Conservation (phyloP, 2,329 filamentous ascomycete species). For the Pseudogymnoascus sp. region DNA sequence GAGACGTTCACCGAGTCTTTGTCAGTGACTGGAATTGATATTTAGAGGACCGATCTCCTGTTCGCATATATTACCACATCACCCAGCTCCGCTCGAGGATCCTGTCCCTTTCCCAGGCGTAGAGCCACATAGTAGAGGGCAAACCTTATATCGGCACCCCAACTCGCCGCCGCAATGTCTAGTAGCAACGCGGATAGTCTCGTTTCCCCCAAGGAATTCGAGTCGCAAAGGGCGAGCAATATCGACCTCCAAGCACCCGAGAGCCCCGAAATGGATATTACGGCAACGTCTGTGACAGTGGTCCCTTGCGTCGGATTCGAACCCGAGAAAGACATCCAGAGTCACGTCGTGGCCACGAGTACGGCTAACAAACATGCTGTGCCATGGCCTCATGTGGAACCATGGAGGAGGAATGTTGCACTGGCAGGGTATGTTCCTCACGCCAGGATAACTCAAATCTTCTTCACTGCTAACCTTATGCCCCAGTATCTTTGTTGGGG, state of each 20-base stretch:
- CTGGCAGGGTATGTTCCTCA: background rate
- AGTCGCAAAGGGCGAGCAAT: background rate
- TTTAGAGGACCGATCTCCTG: background rate
- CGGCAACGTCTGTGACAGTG: background rate
- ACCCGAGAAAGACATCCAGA: background rate
- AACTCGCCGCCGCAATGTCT: background rate
- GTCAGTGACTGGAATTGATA: background rate
- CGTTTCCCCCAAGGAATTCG: background rate
- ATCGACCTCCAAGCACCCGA: background rate
- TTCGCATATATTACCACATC: background rate
- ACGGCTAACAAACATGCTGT: background rate
- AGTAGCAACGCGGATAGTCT: background rate
- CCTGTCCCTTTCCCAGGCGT: background rate
- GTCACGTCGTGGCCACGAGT: background rate
- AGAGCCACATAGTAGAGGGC: background rate
- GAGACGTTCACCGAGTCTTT: background rate
- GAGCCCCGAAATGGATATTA: background rate
- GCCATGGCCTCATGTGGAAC: background rate
- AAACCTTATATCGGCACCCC: background rate
- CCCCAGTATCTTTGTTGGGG: conserved; percentile 41
- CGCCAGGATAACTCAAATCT: background rate
- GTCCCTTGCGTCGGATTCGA: background rate
- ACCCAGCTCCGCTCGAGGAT: background rate
- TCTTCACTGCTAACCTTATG: background rate
- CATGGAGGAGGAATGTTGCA: conserved; percentile 4